A percentile compares a stretch with the other conserved stretches of the same genome.
Evolutionary conservation across 1,139 yeast species (phyloP).

Genomic region (Suhomyces bokatorum): DNA sequence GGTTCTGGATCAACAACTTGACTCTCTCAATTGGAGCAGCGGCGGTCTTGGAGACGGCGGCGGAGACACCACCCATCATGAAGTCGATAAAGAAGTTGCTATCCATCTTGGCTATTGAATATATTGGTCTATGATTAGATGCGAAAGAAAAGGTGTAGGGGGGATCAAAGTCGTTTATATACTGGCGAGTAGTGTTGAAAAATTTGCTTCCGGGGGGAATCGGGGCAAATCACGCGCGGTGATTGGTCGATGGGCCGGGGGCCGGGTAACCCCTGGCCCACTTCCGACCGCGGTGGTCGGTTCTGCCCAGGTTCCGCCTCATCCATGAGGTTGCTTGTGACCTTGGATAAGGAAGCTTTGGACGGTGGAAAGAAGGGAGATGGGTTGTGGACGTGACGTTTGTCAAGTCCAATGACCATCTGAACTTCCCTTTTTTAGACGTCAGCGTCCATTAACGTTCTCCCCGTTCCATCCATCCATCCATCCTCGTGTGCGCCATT

Average conservation of each 20-base stretch:
- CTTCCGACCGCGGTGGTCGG: conserved; percentile 3
- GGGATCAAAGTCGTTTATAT: conserved; percentile 11
- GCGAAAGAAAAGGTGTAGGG: conserved; percentile 9
- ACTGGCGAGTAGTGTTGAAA: conserved; percentile 9
- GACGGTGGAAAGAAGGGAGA: too few relatives aligned
- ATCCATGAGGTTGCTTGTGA: conserved; percentile 1
- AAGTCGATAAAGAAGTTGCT: conserved; percentile 33
- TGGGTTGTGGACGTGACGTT: too few relatives aligned
- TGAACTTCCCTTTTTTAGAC: too few relatives aligned
- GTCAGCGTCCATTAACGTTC: too few relatives aligned
- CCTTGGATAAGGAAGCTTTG: too few relatives aligned
- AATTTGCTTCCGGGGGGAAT: conserved; percentile 15
- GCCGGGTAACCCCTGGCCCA: conserved; percentile 13
- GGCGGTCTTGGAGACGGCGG: conserved; percentile 57
- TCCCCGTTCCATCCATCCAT: too few relatives aligned
- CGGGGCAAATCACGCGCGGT: conserved; percentile 11
- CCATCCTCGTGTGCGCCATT: conserved; percentile 5
- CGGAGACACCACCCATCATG: conserved; percentile 59
- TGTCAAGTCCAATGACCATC: too few relatives aligned
- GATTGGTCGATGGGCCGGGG: conserved; percentile 6
- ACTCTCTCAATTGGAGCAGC: conserved; percentile 60
- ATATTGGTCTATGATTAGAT: conserved; percentile 15
- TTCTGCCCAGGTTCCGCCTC: conserved; percentile 7
- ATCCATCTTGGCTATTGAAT: conserved; percentile 19
- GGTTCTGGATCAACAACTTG: conserved; percentile 54